A percentile compares a stretch with the other conserved stretches of the same genome.
phyloP scores from a whole-genome alignment of 2,329 filamentous ascomycete genomes.

The Cryphonectria parasitica region DNA sequence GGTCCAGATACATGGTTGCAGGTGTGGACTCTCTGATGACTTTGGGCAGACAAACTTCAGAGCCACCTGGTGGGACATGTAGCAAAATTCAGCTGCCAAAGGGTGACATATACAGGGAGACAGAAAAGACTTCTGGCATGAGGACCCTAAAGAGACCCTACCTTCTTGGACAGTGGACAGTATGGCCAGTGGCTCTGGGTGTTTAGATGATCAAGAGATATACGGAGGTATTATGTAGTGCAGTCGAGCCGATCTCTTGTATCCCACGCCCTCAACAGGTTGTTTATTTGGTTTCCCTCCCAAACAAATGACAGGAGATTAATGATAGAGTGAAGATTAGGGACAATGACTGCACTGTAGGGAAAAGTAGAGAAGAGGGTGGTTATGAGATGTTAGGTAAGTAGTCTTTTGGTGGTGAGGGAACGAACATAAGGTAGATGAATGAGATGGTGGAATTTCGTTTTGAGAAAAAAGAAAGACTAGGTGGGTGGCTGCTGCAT shows the following conservation, averaged over 20 bases:
- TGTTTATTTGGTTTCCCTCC: not conserved
- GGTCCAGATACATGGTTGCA: not conserved
- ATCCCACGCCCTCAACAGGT: not conserved
- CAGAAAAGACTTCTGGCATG: not conserved
- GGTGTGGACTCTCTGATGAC: not conserved
- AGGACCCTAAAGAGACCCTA: not conserved
- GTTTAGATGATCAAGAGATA: not conserved
- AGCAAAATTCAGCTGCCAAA: not conserved
- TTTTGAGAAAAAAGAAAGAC: not conserved
- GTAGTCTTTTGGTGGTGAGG: not conserved
- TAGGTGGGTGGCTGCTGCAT: not conserved
- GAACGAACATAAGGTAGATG: not conserved
- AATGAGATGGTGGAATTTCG: not conserved
- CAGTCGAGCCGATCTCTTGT: not conserved
- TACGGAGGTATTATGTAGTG: not conserved
- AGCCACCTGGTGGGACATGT: not conserved
- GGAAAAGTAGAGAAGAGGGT: not conserved
- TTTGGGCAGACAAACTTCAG: not conserved
- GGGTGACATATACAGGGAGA: not conserved
- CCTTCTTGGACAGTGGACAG: not conserved
- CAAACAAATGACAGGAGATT: not conserved
- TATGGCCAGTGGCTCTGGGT: not conserved
- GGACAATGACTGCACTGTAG: not conserved
- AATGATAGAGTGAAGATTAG: not conserved
- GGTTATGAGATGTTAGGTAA: not conserved